Evolutionary conservation across 345 rosid genomes (phyloP).

Genomic region (Gossypium arboreum): DNA sequence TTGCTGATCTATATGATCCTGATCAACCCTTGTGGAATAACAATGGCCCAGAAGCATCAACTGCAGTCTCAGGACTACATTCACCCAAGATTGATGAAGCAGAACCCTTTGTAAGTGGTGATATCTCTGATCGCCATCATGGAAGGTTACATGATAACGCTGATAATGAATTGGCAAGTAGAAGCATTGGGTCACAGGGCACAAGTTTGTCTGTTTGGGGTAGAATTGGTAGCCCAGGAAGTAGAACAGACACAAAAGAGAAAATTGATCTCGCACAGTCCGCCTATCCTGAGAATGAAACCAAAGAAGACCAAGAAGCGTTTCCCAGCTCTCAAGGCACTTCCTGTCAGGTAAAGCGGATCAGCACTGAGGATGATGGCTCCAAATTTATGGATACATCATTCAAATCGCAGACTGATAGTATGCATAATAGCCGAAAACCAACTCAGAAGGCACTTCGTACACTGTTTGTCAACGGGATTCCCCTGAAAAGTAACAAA

Average conservation of each 20-base stretch:
- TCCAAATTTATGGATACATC: constrained; percentile 36
- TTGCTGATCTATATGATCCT: constrained; percentile 91
- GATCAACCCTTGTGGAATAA: constrained; percentile 97
- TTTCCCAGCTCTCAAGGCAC: constrained; percentile 30
- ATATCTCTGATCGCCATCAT: constrained; percentile 40
- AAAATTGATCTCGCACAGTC: constrained; percentile 43
- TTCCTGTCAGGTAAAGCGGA: constrained; percentile 48
- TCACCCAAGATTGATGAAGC: constrained; percentile 55
- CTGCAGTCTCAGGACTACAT: constrained; percentile 41
- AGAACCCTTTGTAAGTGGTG: constrained; percentile 45
- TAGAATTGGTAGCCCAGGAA: constrained; percentile 48
- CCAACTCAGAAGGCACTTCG: constrained; percentile 77
- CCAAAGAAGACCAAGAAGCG: constrained; percentile 44
- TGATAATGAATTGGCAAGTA: constrained; percentile 39
- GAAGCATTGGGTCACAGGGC: constrained; percentile 37
- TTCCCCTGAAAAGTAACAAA: constrained; percentile 77
- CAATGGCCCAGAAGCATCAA: constrained; percentile 61
- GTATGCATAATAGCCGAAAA: constrained; percentile 40
- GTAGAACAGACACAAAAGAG: constrained; percentile 48
- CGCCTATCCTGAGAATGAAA: constrained; percentile 47
- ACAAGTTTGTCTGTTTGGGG: constrained; percentile 68
- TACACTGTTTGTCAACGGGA: constrained; percentile 78
- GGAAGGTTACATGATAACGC: constrained; percentile 25
- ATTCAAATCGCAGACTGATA: constrained; percentile 41
- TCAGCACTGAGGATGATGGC: constrained; percentile 34